These are phyloP conservation scores for Quercus dentata DNA, from an alignment of 306 rosid genomes.

Conservation along the genomic window DNA sequence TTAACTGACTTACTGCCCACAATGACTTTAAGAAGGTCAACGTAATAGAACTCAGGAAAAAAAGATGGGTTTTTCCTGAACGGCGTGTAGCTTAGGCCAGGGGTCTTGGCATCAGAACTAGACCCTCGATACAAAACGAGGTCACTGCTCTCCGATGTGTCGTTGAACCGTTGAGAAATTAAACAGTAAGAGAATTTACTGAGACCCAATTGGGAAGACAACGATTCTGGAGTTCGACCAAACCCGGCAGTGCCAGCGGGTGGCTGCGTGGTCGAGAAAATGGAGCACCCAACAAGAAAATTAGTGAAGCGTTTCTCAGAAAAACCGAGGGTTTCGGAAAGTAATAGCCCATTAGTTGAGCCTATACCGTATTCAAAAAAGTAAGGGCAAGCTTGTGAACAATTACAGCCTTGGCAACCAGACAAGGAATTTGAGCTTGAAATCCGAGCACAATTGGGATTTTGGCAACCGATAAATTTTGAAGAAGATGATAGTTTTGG, in stretches of 20 bases:
- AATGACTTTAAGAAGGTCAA: conserved; percentile 44
- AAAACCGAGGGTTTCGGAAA: conserved; percentile 20
- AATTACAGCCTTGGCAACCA: conserved; percentile 18
- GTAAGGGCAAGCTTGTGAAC: conserved; percentile 1
- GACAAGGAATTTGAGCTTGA: neutral
- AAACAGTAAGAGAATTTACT: conserved; percentile 12
- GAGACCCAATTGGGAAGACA: conserved; percentile 16
- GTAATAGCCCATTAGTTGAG: neutral
- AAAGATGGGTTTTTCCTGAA: conserved; percentile 52
- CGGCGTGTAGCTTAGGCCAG: conserved; percentile 55
- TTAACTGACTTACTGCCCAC: conserved; percentile 55
- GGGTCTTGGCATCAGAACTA: conserved; percentile 25
- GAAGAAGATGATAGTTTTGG: neutral
- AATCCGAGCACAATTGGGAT: neutral
- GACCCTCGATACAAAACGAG: conserved; percentile 45
- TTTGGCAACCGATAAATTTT: neutral
- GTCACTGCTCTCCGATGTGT: conserved; percentile 49
- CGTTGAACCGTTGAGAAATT: conserved; percentile 60
- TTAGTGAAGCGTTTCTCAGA: neutral
- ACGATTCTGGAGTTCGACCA: neutral
- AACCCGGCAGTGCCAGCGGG: neutral
- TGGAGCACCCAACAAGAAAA: conserved; percentile 7
- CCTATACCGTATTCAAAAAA: neutral
- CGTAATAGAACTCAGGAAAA: conserved; percentile 55
- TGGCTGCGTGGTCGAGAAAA: neutral